Conservation (phyloP, 305 asterid genomes). For the Rubia balearica region DNA sequence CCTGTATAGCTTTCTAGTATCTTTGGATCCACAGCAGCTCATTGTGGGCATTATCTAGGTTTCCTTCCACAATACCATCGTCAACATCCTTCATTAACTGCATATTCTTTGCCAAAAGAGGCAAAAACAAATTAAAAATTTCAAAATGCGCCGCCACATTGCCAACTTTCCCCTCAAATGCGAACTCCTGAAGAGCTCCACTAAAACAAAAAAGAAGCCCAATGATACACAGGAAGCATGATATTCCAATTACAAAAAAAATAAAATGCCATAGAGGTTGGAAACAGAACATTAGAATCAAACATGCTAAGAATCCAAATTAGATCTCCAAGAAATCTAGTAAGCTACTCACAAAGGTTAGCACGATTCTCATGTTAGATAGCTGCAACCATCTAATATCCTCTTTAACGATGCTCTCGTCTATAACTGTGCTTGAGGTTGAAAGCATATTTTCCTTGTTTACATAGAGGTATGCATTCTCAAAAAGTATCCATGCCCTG, state of each 20-base stretch:
- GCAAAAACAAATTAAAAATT: background rate
- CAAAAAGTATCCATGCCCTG: too few species aligned
- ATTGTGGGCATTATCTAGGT: background rate
- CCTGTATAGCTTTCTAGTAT: background rate
- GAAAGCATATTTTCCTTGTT: too few species aligned
- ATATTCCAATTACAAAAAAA: background rate
- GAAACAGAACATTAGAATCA: background rate
- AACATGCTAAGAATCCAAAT: too few species aligned
- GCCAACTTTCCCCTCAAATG: background rate
- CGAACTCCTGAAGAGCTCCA: background rate
- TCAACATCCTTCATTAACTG: background rate
- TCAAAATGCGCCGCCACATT: background rate
- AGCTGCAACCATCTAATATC: too few species aligned
- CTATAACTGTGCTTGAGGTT: too few species aligned
- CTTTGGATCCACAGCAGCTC: conserved; percentile 1
- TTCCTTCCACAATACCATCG: background rate
- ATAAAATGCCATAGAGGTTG: background rate
- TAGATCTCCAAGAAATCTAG: too few species aligned
- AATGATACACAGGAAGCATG: background rate
- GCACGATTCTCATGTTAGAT: too few species aligned
- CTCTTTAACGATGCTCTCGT: too few species aligned
- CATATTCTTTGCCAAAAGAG: background rate
- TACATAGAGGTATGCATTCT: too few species aligned
- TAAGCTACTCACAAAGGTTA: too few species aligned
- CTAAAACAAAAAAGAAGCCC: background rate